Evolutionary conservation across 164 flowering plant species (phyloP), one percentile per base, ranked within the genome.

Genomic region (Houttuynia cordata): DNA sequence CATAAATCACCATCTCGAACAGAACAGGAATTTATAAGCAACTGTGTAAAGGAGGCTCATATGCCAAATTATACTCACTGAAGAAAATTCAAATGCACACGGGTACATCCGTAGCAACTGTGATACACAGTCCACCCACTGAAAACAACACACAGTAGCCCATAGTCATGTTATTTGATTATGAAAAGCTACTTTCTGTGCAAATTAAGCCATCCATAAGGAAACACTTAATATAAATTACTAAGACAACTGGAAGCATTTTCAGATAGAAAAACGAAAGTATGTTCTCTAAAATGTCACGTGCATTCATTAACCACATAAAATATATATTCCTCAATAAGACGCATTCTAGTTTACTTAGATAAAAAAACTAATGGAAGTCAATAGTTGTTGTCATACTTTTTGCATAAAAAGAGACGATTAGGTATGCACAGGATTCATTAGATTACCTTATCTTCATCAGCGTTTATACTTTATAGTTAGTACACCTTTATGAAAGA

Each of bases 91-190:
- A 75, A 94, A 94, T 39, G 97, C 99, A 77, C 79, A 85, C 23
- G 99, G 99, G 78, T 94, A 94, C 85, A 91, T 84, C 63, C 99
- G 84, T 71, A 91, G 30, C 60, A 94, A 68, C 69, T 94, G 99
- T n/a, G 99, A 80, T 56, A 94, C 78, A 75, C 99, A 94, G 77
- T 94, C 99, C 64, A 94, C 75, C 96, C 96, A 94, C 99, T 94
- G 93, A 74, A 78, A n/a, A 40, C 2, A 45, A 45, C 2, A 23
- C 57, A 54, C 55, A 19, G 21, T 40, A 20, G 53, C 4, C 52
- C 54, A 53, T 61, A 41, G 39, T 61, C 20, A 73, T 62, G 14
- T 47, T 45, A 37, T 21, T 30, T 58, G 25, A 60, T 49, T 53
- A 58, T 41, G 18, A 50, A 5, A 51, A 39, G 20, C 42, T 21